Evolutionary conservation across 2,329 filamentous ascomycete species (phyloP).

Genomic region (Colletotrichum musae): DNA sequence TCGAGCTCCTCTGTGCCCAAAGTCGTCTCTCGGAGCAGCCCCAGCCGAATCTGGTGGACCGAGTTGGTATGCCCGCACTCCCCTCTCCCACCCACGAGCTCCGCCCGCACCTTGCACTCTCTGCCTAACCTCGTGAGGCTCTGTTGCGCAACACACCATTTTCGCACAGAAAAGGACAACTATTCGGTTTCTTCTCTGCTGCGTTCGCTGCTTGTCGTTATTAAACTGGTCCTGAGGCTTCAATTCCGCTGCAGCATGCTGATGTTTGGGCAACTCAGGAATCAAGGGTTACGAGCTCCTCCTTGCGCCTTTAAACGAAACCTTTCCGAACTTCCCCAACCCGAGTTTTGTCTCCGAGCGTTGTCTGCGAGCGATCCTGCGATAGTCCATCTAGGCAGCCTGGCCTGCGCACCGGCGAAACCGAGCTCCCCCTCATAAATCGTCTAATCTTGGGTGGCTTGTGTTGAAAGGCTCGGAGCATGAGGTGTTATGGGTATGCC

Average conservation of each 20-base stretch:
- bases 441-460: conserved; percentile 19
- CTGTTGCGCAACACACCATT: conserved; percentile 18
- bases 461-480: conserved; percentile 42
- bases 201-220: conserved; percentile 8
- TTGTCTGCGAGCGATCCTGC: conserved; percentile 11
- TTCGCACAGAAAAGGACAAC: not conserved
- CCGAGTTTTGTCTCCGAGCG: conserved; percentile 14
- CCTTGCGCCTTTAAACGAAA: conserved; percentile 28
- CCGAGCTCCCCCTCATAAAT: conserved; percentile 27
- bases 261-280: conserved; percentile 40
- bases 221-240: conserved; percentile 8
- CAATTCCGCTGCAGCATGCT: conserved; percentile 29
- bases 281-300: conserved; percentile 38
- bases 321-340: conserved; percentile 21
- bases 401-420: conserved; percentile 8
- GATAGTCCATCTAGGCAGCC: not conserved
- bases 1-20: conserved; percentile 27
- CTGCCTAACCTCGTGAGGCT: conserved; percentile 11
- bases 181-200: not conserved
- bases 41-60: conserved; percentile 39
- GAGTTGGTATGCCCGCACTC: conserved; percentile 41
- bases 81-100: conserved; percentile 27
- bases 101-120: conserved; percentile 12
- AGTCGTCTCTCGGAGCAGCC: conserved; percentile 34
- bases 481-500: conserved; percentile 61